Evolutionary conservation across 257 asterid species (phyloP), one percentile per base, ranked within the genome.

Genomic region (Fraxinus cuspidata): DNA sequence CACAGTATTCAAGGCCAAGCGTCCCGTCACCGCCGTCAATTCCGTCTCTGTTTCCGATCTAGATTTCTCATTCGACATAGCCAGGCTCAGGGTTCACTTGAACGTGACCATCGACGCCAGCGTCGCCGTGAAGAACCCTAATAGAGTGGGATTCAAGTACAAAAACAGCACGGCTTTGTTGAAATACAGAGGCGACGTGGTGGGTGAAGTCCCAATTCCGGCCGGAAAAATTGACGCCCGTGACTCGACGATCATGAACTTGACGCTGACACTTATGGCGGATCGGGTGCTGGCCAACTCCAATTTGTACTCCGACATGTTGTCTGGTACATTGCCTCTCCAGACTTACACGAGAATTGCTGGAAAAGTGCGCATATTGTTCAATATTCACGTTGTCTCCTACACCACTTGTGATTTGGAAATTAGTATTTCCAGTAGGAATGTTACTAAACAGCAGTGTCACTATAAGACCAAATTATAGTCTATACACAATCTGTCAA

Each of bases 1-100:
- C 78, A 92, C 96, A 18, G 88, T 89, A 18, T 92, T 92, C 90
- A 92, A 92, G 82, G 74, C 93, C 80, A 90, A 85, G 77, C 87
- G 82, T 6, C 94, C 94, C 0, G 53, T 79, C 75, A 84, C 83
- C 77, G 71, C 89, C 83, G 90, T 92, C 23, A 72, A 85, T 58
- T 80, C 90, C 42, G 85, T 89, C 35, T 34, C 87, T 12, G 75
- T 92, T 79, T 3, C 76, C 16, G 87, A 89, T 75, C 78, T 90
- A 44, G 58, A 81, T 66, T 27, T 85, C 85, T 76, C 89, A 19
- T 0, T 89, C 38, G 94, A 90, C 82, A n/a, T 84, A 34, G 27
- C 72, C n/a, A 64, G 78, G 8, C 76, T 85, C 70, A 77, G 78
- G 28, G 89, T 87, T 56, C 15, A 23, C 81, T 11, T 90, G 37